Conservation (phyloP, 2,329 filamentous ascomycete genomes). For the Aspergillus calidoustus region DNA sequence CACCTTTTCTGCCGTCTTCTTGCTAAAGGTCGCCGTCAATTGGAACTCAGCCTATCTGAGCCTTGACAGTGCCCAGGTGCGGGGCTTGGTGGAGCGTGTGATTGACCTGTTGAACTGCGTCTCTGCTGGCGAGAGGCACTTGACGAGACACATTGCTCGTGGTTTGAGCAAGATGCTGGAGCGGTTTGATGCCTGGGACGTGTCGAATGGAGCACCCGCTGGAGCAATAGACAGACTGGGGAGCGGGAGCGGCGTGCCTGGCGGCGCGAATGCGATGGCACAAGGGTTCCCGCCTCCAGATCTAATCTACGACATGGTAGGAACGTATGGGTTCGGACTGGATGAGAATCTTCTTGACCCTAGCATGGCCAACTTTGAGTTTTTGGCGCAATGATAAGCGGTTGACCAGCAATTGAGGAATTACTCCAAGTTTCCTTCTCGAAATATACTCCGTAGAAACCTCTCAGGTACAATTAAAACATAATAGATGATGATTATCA, state of each 20-base stretch:
- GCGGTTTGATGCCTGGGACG: constrained; percentile 47
- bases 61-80: constrained; percentile 44
- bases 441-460: not conserved
- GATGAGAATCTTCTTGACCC: constrained; percentile 49
- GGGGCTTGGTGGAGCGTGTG: constrained; percentile 44
- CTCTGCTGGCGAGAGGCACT: constrained; percentile 47
- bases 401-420: not conserved
- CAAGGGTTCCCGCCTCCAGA: constrained; percentile 47
- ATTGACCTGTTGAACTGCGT: constrained; percentile 47
- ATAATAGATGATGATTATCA: not conserved
- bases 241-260: constrained; percentile 38
- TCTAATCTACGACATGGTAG: constrained; percentile 50
- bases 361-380: constrained; percentile 48
- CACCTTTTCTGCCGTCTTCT: constrained; percentile 51
- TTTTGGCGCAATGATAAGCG: constrained; percentile 36
- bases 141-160: constrained; percentile 48
- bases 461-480: not conserved
- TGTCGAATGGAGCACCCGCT: constrained; percentile 18
- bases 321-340: constrained; percentile 47
- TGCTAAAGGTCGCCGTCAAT: constrained; percentile 51
- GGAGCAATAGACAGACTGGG: constrained; percentile 22
- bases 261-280: constrained; percentile 47
- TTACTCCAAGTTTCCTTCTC: not conserved
- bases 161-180: constrained; percentile 49
- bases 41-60: constrained; percentile 49